Percentiles rank a stretch among this genome's conserved stretches.
Evolutionary conservation across 768 basidiomycete species (phyloP).

Genomic region (Leccinum uliginosum): DNA sequence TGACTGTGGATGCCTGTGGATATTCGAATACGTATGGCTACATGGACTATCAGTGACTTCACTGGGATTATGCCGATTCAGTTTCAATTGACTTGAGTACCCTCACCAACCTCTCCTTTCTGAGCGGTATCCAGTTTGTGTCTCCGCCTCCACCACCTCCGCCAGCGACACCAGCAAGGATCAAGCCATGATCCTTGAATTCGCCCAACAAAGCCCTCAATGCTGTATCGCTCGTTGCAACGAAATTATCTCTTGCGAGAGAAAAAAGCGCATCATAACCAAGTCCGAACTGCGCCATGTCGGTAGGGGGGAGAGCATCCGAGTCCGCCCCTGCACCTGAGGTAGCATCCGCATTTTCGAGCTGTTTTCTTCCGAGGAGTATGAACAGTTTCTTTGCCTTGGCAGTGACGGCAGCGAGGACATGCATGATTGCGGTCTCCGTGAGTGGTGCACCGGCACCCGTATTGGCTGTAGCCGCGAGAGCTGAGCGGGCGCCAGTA

Average conservation of each 20-base stretch:
- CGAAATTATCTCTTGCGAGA: constrained; percentile 74
- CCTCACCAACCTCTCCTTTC: constrained; percentile 64
- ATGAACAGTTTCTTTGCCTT: constrained; percentile 82
- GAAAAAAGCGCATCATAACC: constrained; percentile 68
- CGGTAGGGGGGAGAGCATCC: constrained; percentile 8
- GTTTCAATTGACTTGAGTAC: constrained; percentile 35
- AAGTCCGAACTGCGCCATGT: constrained; percentile 49
- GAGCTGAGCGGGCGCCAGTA: constrained; percentile 24
- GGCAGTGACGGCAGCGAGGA: constrained; percentile 82
- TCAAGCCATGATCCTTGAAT: constrained; percentile 86
- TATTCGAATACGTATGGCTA: not conserved
- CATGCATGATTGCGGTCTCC: constrained; percentile 73
- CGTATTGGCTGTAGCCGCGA: constrained; percentile 27
- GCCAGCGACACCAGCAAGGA: constrained; percentile 46
- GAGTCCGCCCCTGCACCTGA: constrained; percentile 3
- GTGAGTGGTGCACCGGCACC: constrained; percentile 46
- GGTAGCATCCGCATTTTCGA: constrained; percentile 46
- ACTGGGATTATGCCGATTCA: constrained; percentile 14
- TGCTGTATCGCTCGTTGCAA: constrained; percentile 85
- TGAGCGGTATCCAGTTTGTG: constrained; percentile 82
- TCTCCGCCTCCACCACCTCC: constrained; percentile 45
- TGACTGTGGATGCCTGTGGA: not conserved
- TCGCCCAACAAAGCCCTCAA: constrained; percentile 80
- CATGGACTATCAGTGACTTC: not conserved
- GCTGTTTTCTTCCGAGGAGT: constrained; percentile 64